Evolutionary conservation across 2,329 filamentous ascomycete species (phyloP).

Genomic region (Botrytis deweyae): DNA sequence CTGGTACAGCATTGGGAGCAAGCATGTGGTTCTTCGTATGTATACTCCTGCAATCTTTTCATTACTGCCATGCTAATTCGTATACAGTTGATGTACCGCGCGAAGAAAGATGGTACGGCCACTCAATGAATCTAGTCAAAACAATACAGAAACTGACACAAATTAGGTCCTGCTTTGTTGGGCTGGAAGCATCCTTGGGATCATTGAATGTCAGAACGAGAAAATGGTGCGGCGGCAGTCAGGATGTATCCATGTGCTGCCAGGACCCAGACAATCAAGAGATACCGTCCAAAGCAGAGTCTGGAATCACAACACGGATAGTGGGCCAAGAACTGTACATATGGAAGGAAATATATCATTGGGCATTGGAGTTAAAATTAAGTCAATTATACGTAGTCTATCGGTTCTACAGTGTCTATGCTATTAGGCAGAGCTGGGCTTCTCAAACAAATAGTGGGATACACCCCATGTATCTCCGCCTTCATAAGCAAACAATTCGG

Average conservation of each 20-base stretch:
- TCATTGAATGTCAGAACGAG: slow-evolving; percentile 56
- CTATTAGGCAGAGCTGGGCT: slow-evolving; percentile 40
- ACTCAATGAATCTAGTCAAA: neutral
- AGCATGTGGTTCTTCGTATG: slow-evolving; percentile 99
- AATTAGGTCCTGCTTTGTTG: slow-evolving; percentile 68
- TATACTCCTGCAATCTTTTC: slow-evolving; percentile 28
- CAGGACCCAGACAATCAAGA: neutral
- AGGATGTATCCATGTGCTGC: neutral
- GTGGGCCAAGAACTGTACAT: slow-evolving; percentile 23
- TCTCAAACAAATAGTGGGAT: slow-evolving; percentile 65
- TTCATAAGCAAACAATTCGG: slow-evolving; percentile 65
- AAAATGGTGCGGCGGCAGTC: neutral
- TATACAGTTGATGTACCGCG: slow-evolving; percentile 86
- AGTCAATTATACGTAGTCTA: slow-evolving; percentile 18
- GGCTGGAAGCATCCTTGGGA: slow-evolving; percentile 98
- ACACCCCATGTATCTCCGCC: slow-evolving; percentile 69
- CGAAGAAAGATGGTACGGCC: slow-evolving; percentile 80
- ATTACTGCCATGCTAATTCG: slow-evolving; percentile 23
- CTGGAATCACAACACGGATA: neutral
- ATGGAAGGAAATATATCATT: slow-evolving; percentile 23
- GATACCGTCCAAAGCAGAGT: neutral
- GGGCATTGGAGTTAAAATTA: slow-evolving; percentile 20
- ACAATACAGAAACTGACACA: slow-evolving; percentile 26
- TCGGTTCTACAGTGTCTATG: slow-evolving; percentile 12
- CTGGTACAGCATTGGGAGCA: slow-evolving; percentile 82